Conservation (phyloP, 495 filamentous ascomycete species). For the Apodospora peruviana region DNA sequence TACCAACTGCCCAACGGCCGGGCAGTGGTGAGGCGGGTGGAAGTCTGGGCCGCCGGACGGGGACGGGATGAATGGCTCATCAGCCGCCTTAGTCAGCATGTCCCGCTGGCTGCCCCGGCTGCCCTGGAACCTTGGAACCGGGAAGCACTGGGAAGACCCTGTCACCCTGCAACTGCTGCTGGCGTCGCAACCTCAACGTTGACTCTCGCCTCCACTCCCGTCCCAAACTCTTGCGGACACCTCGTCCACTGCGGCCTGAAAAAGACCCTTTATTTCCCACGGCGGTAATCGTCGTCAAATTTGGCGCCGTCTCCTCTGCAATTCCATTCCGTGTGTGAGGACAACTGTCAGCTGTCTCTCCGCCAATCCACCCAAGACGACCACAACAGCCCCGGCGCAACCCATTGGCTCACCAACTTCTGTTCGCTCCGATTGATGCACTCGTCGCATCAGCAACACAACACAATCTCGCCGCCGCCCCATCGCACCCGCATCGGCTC, state of each 20-base stretch:
- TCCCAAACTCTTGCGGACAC: neutral
- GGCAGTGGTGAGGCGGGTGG: too few species aligned
- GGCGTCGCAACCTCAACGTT: too few species aligned
- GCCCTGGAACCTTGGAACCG: too few species aligned
- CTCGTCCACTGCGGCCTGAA: conserved; percentile 1
- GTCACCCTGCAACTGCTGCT: too few species aligned
- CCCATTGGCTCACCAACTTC: conserved; percentile 17
- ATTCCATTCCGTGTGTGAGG: conserved; percentile 13
- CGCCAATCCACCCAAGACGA: conserved; percentile 9
- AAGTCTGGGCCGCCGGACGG: too few species aligned
- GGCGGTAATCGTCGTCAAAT: conserved; percentile 17
- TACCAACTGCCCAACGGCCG: too few species aligned
- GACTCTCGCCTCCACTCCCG: neutral
- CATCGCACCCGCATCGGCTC: conserved; percentile 9
- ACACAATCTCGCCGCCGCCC: conserved; percentile 3
- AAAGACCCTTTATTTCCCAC: conserved; percentile 4
- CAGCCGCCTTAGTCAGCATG: too few species aligned
- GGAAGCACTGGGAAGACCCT: too few species aligned
- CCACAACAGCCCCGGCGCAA: conserved; percentile 5
- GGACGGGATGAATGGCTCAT: too few species aligned
- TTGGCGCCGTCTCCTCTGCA: conserved; percentile 11
- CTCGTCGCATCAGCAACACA: conserved; percentile 12
- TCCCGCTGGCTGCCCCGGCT: too few species aligned
- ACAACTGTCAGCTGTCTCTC: conserved; percentile 14
- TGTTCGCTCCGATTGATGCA: conserved; percentile 14